Evolutionary conservation across 495 filamentous ascomycete species (phyloP).

Genomic region (Penicillium angulare): DNA sequence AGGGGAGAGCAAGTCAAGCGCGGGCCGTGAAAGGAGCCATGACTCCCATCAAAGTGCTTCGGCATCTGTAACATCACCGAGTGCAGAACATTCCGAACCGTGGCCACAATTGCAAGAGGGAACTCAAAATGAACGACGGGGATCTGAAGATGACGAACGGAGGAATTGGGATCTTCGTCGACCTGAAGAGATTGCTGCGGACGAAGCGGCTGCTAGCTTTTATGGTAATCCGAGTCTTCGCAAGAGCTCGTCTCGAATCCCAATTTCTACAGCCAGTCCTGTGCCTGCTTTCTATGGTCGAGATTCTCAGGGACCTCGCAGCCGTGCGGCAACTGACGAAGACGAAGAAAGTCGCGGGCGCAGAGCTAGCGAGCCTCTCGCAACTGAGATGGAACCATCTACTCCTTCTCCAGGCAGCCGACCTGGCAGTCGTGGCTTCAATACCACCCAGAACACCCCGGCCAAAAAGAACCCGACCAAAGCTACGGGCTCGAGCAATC

Average conservation of each 20-base stretch:
- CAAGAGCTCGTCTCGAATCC: constrained; percentile 72
- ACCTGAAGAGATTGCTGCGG: constrained; percentile 76
- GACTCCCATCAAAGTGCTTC: constrained; percentile 40
- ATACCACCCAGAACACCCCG: constrained; percentile 27
- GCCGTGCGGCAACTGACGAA: constrained; percentile 43
- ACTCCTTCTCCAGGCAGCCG: constrained; percentile 41
- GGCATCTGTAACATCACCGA: constrained; percentile 29
- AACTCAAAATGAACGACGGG: constrained; percentile 37
- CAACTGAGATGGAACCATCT: constrained; percentile 53
- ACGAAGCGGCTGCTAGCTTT: constrained; percentile 44
- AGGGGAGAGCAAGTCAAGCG: constrained; percentile 61
- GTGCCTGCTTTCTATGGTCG: constrained; percentile 74
- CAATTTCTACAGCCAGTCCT: constrained; percentile 73
- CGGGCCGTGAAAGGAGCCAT: constrained; percentile 51
- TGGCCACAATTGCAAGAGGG: constrained; percentile 41
- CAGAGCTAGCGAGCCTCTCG: constrained; percentile 69
- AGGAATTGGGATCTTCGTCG: constrained; percentile 69
- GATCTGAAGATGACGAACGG: constrained; percentile 32
- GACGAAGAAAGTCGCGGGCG: constrained; percentile 63
- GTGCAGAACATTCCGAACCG: constrained; percentile 32
- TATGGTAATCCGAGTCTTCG: constrained; percentile 44
- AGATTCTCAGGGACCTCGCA: constrained; percentile 65
- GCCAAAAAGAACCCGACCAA: constrained; percentile 44
- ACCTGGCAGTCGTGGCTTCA: constrained; percentile 44
- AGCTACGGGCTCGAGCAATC: constrained; percentile 36